phyloP scores from a whole-genome alignment of 768 basidiomycete species.

The Nevesoporus exiguus region DNA sequence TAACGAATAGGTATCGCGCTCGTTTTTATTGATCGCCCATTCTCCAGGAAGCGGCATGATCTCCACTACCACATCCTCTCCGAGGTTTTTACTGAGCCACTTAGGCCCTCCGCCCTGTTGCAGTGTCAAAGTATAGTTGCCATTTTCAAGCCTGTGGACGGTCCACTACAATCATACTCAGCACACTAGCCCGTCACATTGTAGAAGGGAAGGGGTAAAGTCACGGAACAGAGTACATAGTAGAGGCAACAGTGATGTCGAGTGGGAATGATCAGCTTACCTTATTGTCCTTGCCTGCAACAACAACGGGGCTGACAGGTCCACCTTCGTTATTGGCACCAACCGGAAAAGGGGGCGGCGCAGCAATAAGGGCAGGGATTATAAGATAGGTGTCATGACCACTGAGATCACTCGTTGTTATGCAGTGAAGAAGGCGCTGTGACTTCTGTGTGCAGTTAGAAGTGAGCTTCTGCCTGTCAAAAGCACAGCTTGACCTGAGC shows the following conservation, averaged over 20 bases:
- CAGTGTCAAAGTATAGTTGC: not conserved
- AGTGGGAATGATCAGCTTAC: not conserved
- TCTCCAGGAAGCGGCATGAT: too few relatives aligned
- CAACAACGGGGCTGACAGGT: not conserved
- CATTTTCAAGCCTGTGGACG: not conserved
- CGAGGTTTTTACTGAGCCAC: not conserved
- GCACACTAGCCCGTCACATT: not conserved
- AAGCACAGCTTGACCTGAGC: not conserved
- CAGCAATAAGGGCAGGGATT: accelerated
- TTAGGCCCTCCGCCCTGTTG: accelerated
- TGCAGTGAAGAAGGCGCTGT: not conserved
- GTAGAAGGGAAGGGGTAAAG: not conserved
- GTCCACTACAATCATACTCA: not conserved
- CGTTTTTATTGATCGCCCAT: not conserved
- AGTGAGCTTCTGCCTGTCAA: not conserved
- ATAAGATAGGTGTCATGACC: not conserved
- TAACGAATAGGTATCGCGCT: not conserved
- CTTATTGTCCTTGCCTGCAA: not conserved
- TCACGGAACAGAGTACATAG: too few relatives aligned
- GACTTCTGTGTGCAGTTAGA: not conserved
- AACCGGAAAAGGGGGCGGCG: not conserved
- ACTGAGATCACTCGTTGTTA: not conserved
- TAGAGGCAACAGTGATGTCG: not conserved
- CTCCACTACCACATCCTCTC: not conserved
- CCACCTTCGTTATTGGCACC: not conserved